A percentile compares a stretch with the other conserved stretches of the same genome.
phyloP scores from a whole-genome alignment of 2,329 filamentous ascomycete species.

The Orbilia quercus region DNA sequence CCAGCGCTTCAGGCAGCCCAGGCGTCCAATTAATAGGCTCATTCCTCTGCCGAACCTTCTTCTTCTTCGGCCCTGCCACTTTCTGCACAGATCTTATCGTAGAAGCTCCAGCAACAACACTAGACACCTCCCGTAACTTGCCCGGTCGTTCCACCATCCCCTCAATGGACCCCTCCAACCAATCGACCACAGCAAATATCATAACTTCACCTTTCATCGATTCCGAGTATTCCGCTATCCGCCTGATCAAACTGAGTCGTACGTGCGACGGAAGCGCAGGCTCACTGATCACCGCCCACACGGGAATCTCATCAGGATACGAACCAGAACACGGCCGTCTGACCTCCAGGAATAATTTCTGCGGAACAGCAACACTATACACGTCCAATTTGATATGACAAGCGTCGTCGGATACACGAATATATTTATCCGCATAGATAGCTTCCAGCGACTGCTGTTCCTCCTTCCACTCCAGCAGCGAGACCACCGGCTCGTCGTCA shows the following conservation, averaged over 20 bases:
- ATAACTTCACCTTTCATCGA: conserved; percentile 84
- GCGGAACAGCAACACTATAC: conserved; percentile 62
- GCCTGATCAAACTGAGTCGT: conserved; percentile 84
- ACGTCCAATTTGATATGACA: conserved; percentile 75
- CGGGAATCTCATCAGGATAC: conserved; percentile 77
- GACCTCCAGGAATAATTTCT: conserved; percentile 60
- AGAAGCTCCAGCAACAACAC: conserved; percentile 74
- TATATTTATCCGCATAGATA: conserved; percentile 82
- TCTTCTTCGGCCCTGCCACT: conserved; percentile 58
- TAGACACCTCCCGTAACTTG: conserved; percentile 82
- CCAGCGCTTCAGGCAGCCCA: conserved; percentile 70
- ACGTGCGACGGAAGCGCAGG: conserved; percentile 84
- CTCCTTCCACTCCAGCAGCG: conserved; percentile 77
- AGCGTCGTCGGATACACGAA: conserved; percentile 70
- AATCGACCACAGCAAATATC: conserved; percentile 89
- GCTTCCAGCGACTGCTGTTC: conserved; percentile 85
- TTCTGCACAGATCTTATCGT: conserved; percentile 60
- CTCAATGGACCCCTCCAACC: conserved; percentile 86
- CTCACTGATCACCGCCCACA: conserved; percentile 69
- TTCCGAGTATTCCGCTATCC: conserved; percentile 77
- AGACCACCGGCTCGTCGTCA: conserved; percentile 60
- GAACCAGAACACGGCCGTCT: conserved; percentile 71
- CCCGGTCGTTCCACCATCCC: conserved; percentile 86
- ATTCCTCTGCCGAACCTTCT: conserved; percentile 64
- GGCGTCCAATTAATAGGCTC: conserved; percentile 74